These are phyloP conservation scores for Trichoderma erinaceum DNA, from an alignment of 495 filamentous ascomycete genomes.

Conservation along the genomic window DNA sequence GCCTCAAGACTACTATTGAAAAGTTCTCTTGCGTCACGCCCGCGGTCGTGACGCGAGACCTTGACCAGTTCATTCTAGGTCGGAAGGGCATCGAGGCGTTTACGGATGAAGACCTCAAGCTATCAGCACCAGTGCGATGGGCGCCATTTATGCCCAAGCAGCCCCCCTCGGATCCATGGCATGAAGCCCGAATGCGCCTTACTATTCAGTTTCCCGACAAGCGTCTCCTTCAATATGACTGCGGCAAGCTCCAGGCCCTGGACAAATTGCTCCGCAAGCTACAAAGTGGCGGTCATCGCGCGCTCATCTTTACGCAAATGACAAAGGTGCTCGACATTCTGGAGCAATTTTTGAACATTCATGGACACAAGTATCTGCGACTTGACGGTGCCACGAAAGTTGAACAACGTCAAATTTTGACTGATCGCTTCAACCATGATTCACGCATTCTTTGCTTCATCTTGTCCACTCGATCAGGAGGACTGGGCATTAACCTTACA, in stretches of 20 bases:
- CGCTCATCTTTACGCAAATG: conserved; percentile 99
- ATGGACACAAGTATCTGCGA: conserved; percentile 91
- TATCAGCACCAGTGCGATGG: conserved; percentile 40
- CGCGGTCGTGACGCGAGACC: conserved; percentile 72
- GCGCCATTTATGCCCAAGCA: conserved; percentile 48
- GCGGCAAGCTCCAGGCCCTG: conserved; percentile 90
- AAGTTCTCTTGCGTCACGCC: conserved; percentile 91
- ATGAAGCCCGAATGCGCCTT: conserved; percentile 85
- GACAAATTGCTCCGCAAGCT: conserved; percentile 80
- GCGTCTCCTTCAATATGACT: conserved; percentile 92
- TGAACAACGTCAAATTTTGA: conserved; percentile 90
- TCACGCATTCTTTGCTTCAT: conserved; percentile 90
- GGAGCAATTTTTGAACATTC: conserved; percentile 96
- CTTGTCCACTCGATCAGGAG: conserved; percentile 87
- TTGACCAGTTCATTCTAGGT: conserved; percentile 60
- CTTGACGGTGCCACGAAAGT: conserved; percentile 93
- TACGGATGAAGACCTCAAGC: conserved; percentile 41
- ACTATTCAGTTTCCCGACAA: conserved; percentile 97
- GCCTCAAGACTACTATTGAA: conserved; percentile 67
- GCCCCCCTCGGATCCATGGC: conserved; percentile 67
- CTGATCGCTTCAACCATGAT: conserved; percentile 96
- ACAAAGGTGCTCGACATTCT: conserved; percentile 97
- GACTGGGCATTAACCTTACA: conserved; percentile 92
- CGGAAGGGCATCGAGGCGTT: conserved; percentile 54
- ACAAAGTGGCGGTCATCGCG: conserved; percentile 84